Conservation (phyloP, 2,329 filamentous ascomycete genomes). For the Neospermospora avenae region DNA sequence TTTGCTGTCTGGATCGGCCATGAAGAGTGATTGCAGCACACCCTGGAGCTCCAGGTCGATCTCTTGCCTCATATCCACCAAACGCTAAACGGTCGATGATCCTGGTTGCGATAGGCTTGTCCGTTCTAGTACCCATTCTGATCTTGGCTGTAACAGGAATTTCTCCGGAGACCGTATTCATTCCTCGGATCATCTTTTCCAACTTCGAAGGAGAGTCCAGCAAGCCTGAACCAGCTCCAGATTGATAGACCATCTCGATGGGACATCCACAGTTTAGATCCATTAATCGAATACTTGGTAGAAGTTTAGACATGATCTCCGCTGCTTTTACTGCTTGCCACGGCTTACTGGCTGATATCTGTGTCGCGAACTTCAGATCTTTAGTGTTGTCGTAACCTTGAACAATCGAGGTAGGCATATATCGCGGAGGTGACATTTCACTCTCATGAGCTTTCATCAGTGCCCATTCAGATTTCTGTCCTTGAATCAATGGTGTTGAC, state of each 20-base stretch:
- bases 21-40: conserved; percentile 96
- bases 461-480: conserved; percentile 90
- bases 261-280: conserved; percentile 97
- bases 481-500: conserved; percentile 83
- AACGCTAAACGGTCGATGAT: conserved; percentile 80
- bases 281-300: conserved; percentile 82
- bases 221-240: conserved; percentile 85
- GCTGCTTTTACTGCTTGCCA: conserved; percentile 88
- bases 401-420: conserved; percentile 56
- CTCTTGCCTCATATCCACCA: conserved; percentile 69
- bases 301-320: conserved; percentile 71
- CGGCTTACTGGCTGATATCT: conserved; percentile 89
- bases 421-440: conserved; percentile 70
- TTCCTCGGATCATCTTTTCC: conserved; percentile 91
- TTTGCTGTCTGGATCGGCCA: conserved; percentile 87
- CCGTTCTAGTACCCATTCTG: conserved; percentile 82
- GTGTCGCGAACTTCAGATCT: conserved; percentile 86
- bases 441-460: conserved; percentile 88
- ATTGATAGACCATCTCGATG: conserved; percentile 87
- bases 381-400: conserved; percentile 76
- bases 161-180: conserved; percentile 89
- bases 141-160: conserved; percentile 95
- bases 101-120: conserved; percentile 73
- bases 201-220: conserved; percentile 86
- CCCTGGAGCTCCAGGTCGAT: conserved; percentile 70